Conservation (phyloP, 495 filamentous ascomycete genomes). For the Chaetomium tenue region DNA sequence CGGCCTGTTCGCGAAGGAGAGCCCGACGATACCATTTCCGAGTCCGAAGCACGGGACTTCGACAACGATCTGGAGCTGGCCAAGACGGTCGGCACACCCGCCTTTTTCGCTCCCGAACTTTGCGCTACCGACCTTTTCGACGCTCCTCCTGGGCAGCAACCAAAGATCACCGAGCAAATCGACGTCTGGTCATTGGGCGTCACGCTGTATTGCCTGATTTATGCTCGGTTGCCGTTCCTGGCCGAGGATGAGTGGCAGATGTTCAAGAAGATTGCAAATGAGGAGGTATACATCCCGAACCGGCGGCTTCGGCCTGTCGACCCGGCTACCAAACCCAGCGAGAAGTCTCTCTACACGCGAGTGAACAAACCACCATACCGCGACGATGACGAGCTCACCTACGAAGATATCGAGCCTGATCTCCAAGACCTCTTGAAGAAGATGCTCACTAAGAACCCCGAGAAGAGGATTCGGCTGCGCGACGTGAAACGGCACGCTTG, state of each 20-base stretch:
- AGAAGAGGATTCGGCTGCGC: constrained; percentile 79
- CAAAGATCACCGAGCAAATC: constrained; percentile 64
- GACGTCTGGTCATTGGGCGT: constrained; percentile 97
- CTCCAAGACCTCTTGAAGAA: constrained; percentile 76
- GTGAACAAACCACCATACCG: constrained; percentile 49
- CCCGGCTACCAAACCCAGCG: constrained; percentile 50
- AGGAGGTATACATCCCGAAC: constrained; percentile 82
- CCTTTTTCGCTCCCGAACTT: constrained; percentile 97
- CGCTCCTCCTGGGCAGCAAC: constrained; percentile 37
- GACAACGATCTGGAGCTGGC: constrained; percentile 92
- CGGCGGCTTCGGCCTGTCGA: constrained; percentile 77
- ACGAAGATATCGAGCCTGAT: constrained; percentile 81
- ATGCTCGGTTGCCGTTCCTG: constrained; percentile 87
- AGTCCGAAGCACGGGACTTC: constrained; percentile 78
- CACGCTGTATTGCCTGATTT: constrained; percentile 93
- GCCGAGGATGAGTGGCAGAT: constrained; percentile 87
- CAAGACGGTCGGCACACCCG: constrained; percentile 96
- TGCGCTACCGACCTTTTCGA: constrained; percentile 70
- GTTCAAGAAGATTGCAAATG: constrained; percentile 84
- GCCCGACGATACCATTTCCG: constrained; percentile 71
- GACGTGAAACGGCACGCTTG: constrained; percentile 97
- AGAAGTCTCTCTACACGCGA: constrained; percentile 56
- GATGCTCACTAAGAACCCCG: constrained; percentile 84
- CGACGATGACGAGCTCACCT: constrained; percentile 67
- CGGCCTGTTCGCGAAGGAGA: constrained; percentile 75